Base-by-base conservation (phyloP, 495 filamentous ascomycete species). In the Aspergillus nidulans region DNA sequence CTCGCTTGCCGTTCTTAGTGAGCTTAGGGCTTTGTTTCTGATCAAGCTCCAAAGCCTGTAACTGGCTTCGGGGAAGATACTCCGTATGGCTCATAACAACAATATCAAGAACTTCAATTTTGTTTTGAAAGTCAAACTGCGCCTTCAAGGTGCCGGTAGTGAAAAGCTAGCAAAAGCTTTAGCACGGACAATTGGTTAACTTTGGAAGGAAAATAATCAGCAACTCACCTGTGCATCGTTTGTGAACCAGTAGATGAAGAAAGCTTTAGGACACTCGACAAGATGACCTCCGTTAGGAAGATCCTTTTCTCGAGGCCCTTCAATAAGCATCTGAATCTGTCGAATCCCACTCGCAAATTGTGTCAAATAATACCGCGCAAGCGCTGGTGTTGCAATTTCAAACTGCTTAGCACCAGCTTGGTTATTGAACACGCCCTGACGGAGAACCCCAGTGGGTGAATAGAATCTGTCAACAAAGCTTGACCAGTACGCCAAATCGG, bases 271-370 rank as follows among this genome's bases (percentile, higher is more conserved):
- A 53, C 83, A 81, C 53, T 87, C 82, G 24, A 90, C 79, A 55
- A 81, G 78, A 54, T 88, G 83, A 38, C 80, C 80, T 43, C 85
- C 85, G 48, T 81, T 79, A 3, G 77, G 71, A 41, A 83, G 59
- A 24, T 81, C 70, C 19, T 71, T 76, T 54, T 91, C 86, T 42
- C 70, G 75, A 21, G 76, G 65, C 13, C 63, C 69, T 57, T 83
- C 81, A 46, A 91, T 73, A 16, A 88, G 77, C 74, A 95, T 80
- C 64, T 94, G 89, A 46, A 96, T 88, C 19, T 80, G 84, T 44
- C 78, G 81, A 34, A 95, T 83, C 5, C 90, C 89, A 52, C 87
- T 92, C n/a, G 86, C 84, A 60, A 89, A 95, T 58, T 92, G 86
- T 0, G 86, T 89, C 46, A 84, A 74, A 65, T 92, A 95, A 60